Base-by-base conservation (phyloP, 164 flowering plant species). In the Vitis amurensis region DNA sequence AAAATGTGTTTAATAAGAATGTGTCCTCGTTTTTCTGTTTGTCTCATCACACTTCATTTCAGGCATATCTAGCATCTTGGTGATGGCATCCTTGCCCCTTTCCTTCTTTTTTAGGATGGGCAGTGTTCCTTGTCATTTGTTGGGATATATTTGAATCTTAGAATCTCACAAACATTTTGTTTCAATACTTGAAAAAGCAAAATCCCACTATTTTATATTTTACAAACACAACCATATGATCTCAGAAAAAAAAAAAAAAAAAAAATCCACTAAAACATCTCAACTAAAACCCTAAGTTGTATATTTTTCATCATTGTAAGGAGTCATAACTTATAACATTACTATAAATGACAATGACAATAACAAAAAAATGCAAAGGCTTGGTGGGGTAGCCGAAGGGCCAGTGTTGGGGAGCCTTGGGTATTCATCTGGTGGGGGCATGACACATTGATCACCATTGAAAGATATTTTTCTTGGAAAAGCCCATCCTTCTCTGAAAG, bases 391-490 rank as follows among this genome's bases (percentile, higher is more conserved):
- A 15, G 44, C 27, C 27, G 27, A 59, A 9, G 37, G 31, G 3
- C 64, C 74, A 66, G 19, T 60, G 69, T 81, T 91, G 8, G 97
- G 97, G 1, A 91, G 88, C 50, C 73, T 79, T 1, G 92, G 97
- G 64, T 78, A 91, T 0, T 82, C 67, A 73, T 85, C 88, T 9
- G 96, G 97, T 9, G 82, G 78, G 3, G 97, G 97, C 89, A 90
- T 86, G 4, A 92, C 94, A 71, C 95, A 92, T 9, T 84, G 82
- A 12, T 90, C 85, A 0, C 82, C 82, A 47, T 90, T 90, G 70
- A 90, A 92, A 0, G 79, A 71, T 10, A 90, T 81, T 72, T 75
- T 94, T 73, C 93, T 80, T 0, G 97, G 98, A 71, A 92, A 94
- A 8, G 80, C 88, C 92, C 92, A 89, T 17, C 97, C 97, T 37